Evolutionary conservation across 2,329 filamentous ascomycete genomes (phyloP).

Genomic region (Leptodontidium sp.): DNA sequence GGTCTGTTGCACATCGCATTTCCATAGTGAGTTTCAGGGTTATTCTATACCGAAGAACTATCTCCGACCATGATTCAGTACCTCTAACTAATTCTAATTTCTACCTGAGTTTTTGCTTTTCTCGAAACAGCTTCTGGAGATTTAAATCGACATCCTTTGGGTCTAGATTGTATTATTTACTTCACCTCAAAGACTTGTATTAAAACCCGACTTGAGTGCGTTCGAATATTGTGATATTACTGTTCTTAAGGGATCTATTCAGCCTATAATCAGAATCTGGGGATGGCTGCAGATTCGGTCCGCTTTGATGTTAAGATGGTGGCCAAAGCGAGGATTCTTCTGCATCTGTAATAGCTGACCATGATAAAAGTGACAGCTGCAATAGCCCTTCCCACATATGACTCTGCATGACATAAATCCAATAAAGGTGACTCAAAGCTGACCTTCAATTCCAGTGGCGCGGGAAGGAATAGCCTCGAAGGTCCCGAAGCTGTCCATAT

Average conservation of each 20-base stretch:
- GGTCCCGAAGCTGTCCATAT: not conserved
- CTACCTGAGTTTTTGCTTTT: conserved; percentile 19
- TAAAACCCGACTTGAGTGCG: not conserved
- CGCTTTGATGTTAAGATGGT: conserved; percentile 23
- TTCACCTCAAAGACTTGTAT: not conserved
- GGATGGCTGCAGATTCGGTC: conserved; percentile 22
- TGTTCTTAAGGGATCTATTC: conserved; percentile 31
- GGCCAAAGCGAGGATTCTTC: conserved; percentile 29
- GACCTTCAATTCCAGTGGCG: conserved; percentile 6
- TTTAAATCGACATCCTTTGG: not conserved
- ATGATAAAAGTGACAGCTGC: conserved; percentile 27
- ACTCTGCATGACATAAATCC: conserved; percentile 22
- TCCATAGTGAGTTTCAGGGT: conserved; percentile 35
- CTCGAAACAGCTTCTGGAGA: not conserved
- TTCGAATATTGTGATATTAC: conserved; percentile 25
- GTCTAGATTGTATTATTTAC: not conserved
- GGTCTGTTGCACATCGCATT: conserved; percentile 40
- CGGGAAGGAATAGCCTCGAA: conserved; percentile 4
- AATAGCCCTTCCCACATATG: conserved; percentile 26
- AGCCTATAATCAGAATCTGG: conserved; percentile 30
- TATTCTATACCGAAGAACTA: conserved; percentile 18
- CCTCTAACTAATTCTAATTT: conserved; percentile 21
- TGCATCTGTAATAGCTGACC: not conserved
- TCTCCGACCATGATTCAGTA: conserved; percentile 28
- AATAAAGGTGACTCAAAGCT: conserved; percentile 8